Evolutionary conservation across 2,329 filamentous ascomycete genomes (phyloP), one percentile per base, ranked within the genome.

Genomic region (Fusarium sp.): DNA sequence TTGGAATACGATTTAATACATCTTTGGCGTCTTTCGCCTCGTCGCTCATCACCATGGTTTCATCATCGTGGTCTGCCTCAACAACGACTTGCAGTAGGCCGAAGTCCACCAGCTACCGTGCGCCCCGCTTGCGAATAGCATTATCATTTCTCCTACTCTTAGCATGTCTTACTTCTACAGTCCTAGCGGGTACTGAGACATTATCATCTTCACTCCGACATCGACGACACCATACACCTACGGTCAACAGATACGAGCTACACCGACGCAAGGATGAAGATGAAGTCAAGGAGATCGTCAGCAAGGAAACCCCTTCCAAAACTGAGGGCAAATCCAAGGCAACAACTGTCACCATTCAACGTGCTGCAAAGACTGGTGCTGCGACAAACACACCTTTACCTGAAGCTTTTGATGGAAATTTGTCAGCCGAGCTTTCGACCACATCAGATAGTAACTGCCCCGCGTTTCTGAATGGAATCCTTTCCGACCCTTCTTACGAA

Each of bases 381-480:
- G 61, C 69, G 16, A 74, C 72, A 38, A 69, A 83, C 87, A 9
- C 82, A 92, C 46, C 93, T 92, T 1, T 88, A 82, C 16, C 88
- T 15, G 40, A 78, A 60, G 72, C 92, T 5, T 94, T 94, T 77
- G 93, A 95, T 75, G 90, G 88, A 63, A 88, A 86, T 54, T 81
- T 93, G 35, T 86, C 87, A 12, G 86, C 86, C 70, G 92, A 92
- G 75, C 93, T 93, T 81, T 87, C 88, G 21, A 82, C 80, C 60
- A 77, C 82, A 16, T 83, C 85, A 57, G 87, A 86, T 52, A 81
- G 83, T 35, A 79, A 84, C 30, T 95, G 93, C 78, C 89, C 90
- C 6, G 80, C 80, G 9, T 95, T 96, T 82, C 91, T 97, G 81
- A 85, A 88, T 58, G 81, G 81, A 5, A 90, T 97, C 76, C 86